Evolutionary conservation across 2,329 filamentous ascomycete genomes (phyloP).

Genomic region (Boeremia lycopersici): DNA sequence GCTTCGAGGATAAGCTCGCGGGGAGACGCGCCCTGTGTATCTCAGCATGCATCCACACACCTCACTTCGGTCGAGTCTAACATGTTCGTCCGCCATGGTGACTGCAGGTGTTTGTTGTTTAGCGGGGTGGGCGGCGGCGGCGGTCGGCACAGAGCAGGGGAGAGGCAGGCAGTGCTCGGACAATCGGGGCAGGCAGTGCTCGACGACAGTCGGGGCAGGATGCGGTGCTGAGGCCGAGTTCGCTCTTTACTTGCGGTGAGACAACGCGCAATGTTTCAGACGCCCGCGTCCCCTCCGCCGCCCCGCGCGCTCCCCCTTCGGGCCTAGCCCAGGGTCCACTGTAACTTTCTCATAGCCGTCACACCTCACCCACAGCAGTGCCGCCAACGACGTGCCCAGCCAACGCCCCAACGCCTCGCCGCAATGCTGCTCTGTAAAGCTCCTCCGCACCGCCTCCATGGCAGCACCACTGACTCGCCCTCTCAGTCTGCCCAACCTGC

Average conservation of each 20-base stretch:
- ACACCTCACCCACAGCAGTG: not conserved
- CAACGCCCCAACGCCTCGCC: not conserved
- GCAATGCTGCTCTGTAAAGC: conserved; percentile 70
- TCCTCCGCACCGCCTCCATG: not conserved
- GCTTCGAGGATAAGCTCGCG: conserved; percentile 89
- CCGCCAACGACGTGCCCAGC: too few relatives aligned
- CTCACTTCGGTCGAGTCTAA: conserved; percentile 1
- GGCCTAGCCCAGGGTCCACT: conserved; percentile 32
- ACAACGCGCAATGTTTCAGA: conserved; percentile 7
- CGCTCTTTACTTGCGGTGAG: conserved; percentile 7
- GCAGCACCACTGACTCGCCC: not conserved
- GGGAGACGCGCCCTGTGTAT: conserved; percentile 75
- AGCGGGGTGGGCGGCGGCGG: conserved; percentile 2
- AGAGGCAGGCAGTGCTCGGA: not conserved
- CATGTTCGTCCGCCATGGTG: conserved; percentile 47
- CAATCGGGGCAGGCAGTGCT: not conserved
- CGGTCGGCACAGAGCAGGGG: not conserved
- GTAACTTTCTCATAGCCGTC: conserved; percentile 32
- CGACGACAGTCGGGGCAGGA: not conserved
- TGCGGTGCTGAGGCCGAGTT: not conserved
- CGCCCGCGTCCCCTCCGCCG: not conserved
- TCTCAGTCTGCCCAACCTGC: conserved; percentile 76
- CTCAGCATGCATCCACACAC: conserved; percentile 11
- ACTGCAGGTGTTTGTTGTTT: not conserved
- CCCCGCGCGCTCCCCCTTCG: conserved; percentile 37